Base-by-base conservation (phyloP, 2,329 filamentous ascomycete species). In the Trichoderma koningiopsis region DNA sequence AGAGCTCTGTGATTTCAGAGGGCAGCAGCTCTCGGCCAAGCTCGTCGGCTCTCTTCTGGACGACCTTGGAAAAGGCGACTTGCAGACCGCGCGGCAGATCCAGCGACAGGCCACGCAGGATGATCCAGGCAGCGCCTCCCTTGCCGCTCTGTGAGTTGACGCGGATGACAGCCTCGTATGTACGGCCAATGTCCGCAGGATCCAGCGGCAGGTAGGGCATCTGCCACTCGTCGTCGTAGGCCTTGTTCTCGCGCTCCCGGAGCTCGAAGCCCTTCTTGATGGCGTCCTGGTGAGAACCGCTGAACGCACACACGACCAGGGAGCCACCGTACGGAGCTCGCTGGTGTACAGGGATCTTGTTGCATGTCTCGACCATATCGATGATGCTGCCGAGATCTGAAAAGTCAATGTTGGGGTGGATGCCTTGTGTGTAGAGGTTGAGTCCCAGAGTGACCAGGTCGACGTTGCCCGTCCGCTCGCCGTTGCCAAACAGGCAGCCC, bases 121-220 rank as follows among this genome's bases (percentile, higher is more conserved):
- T 94, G 77, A 98, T 92, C 92, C 93, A 98, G 62, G 95, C 94
- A 70, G 93, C 91, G 75, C 96, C 96, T 71, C 95, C 95, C 83
- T 99, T 98, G 73, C 95, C 95, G 75, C 89, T 93, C 80, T 98
- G 95, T 22, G 93, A 97, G 85, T 98, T 99, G 87, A 98, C 95
- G 70, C 95, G 92, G 78, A 98, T 98, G 77, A 98, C 92, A 70
- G 95, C 95, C 82, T 98, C 94, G 87, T 98, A 98, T n/a, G 91
- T 97, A 69, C 95, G 90, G 62, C 95, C 95, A 72, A 98, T 97
- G 77, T 98, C 95, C 76, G 92, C 87, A 5, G 95, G 95, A 77
- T 98, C 95, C 75, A 98, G 87, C 14, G 95, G 95, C 60, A 98
- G 90, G 78, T 98, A 98, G 0, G 95, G 95, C 49, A 97, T 86